Evolutionary conservation across 164 flowering plant species (phyloP).

Genomic region (Chimonanthus salicifolius): DNA sequence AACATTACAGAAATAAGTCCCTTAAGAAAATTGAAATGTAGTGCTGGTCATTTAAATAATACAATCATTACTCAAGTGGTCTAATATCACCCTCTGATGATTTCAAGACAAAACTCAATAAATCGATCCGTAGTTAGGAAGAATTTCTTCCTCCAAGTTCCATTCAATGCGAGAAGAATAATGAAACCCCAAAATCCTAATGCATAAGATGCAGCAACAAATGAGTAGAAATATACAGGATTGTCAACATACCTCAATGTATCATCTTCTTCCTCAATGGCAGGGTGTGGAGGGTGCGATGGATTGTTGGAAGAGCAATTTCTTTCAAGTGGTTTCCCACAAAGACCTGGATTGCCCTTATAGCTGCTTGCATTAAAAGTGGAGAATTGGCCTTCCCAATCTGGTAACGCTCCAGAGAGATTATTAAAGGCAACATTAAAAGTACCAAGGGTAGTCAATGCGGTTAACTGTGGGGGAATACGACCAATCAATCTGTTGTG

Average conservation of each 20-base stretch:
- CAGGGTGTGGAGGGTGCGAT: background rate
- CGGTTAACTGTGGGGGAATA: background rate
- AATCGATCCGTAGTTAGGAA: background rate
- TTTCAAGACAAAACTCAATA: background rate
- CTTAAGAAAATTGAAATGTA: too few species aligned
- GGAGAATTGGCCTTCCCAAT: background rate
- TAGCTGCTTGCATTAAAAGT: conserved; percentile 1
- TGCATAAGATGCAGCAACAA: background rate
- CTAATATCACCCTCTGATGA: too few species aligned
- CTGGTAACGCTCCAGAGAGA: background rate
- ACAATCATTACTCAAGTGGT: too few species aligned
- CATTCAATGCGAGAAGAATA: background rate
- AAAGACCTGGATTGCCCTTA: background rate
- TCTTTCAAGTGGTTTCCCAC: background rate
- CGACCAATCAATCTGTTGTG: background rate
- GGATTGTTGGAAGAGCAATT: conserved; percentile 1
- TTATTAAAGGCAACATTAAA: conserved; percentile 7
- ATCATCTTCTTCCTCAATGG: background rate
- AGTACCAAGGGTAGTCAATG: background rate
- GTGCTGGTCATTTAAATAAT: too few species aligned
- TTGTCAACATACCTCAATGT: background rate
- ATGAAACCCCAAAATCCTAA: conserved; percentile 4
- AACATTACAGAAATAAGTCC: too few species aligned
- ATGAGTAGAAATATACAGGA: background rate
- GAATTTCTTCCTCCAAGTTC: background rate